Base-by-base conservation (phyloP, 306 rosid genomes). In the cucumber (Cucumis sativus) region DNA sequence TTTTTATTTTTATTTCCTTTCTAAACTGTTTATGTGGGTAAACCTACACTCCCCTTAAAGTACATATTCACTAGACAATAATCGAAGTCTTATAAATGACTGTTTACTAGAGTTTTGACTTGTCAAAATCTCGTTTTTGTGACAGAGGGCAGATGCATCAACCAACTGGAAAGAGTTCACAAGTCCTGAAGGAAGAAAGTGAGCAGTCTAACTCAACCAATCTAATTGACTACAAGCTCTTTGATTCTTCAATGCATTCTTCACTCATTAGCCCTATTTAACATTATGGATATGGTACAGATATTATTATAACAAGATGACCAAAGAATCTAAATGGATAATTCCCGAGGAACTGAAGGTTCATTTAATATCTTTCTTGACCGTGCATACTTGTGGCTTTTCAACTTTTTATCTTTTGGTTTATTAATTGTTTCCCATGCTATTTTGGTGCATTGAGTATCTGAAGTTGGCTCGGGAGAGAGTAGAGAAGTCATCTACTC, bases 161-260 rank as follows among this genome's bases (percentile, higher is more conserved):
- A 93, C 97, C 66, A 88, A 91, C 83, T 93, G 98, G 98, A 91
- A 93, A 83, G 98, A 93, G 83, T 90, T 80, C 86, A 78, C 85
- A 6, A 91, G 97, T 84, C 97, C 97, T 54, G 96, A 93, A 77
- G 96, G 98, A 80, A 88, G 91, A 82, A 93, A 93, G 96, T 93
- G 78, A 20, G 94, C 87, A 41, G 43, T 79, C 77, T 54, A 61
- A 54, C 81, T 25, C 76, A 40, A n/a, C 74, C 35, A 49, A 43
- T 61, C n/a, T 59, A 35, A 37, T 56, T 55, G 21, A 21, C 75
- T 33, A 68, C 80, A 61, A 47, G 33, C 64, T 66, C 67, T 71
- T 56, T 56, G n/a, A 69, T 82, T 76, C 66, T 57, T 23, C 28
- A 62, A 72, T 74, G 75, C 71, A 11, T 79, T 72, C 60, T 52